A percentile compares a stretch with the other conserved stretches of the same genome.
Conservation (phyloP, 805 yeast genomes). For the Cyberlindnera xylosilytica region DNA sequence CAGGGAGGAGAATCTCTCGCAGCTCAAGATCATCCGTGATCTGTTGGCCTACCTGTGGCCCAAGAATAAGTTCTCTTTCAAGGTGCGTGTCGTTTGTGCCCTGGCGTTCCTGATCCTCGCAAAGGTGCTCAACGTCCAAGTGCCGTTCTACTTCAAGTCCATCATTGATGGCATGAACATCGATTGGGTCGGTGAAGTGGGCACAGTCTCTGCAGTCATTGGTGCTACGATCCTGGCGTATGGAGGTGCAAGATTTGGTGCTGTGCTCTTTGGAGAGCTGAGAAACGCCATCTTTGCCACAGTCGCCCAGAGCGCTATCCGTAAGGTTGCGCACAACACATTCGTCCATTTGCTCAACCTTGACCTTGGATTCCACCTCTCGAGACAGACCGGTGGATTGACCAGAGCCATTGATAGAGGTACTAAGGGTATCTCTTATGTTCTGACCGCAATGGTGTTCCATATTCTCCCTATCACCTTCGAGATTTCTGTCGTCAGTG, state of each 20-base stretch:
- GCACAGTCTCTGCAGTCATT: conserved; percentile 59
- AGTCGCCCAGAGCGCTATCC: conserved; percentile 92
- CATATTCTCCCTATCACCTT: conserved; percentile 91
- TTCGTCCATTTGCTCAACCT: conserved; percentile 78
- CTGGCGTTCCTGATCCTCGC: conserved; percentile 70
- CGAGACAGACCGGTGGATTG: conserved; percentile 92
- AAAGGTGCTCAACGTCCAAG: conserved; percentile 88
- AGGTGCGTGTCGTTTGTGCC: conserved; percentile 73
- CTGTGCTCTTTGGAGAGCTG: conserved; percentile 90
- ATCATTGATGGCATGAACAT: conserved; percentile 92
- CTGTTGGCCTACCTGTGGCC: conserved; percentile 81
- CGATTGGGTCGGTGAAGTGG: conserved; percentile 71
- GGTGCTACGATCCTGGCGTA: conserved; percentile 76
- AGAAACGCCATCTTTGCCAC: conserved; percentile 94
- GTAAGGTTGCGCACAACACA: conserved; percentile 84
- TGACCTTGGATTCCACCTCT: conserved; percentile 85
- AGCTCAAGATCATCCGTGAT: conserved; percentile 54
- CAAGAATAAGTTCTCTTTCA: conserved; percentile 59
- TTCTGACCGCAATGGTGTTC: conserved; percentile 94
- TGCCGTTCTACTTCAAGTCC: conserved; percentile 87
- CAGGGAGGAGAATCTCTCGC: conserved; percentile 31
- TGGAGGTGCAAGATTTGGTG: conserved; percentile 92
- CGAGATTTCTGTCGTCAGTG: conserved; percentile 91
- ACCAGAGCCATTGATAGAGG: conserved; percentile 97
- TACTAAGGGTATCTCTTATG: conserved; percentile 94